Base-by-base conservation (phyloP, 192 early-diverging fungal species). In the Geranomyces variabilis region DNA sequence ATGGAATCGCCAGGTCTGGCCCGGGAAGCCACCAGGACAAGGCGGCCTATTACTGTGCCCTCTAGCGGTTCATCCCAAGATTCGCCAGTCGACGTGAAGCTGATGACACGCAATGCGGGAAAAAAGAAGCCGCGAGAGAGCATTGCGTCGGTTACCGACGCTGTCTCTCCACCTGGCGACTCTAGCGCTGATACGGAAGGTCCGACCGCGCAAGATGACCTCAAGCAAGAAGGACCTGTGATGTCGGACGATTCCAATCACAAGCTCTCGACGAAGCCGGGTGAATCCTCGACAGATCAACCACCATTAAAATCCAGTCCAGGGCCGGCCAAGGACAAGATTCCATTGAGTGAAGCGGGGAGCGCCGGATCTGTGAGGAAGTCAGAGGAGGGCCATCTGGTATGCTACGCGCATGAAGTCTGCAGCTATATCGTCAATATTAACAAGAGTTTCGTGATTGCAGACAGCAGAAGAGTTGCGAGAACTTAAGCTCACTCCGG, bases 401-500 rank as follows among this genome's bases (percentile, higher is more conserved):
- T 53, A 53, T 53, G 51, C 7, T 15, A 17, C 7, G 19, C 7
- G 19, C n/a, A 17, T 53, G 24, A 4, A 17, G 7, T 47, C 46
- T 47, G 19, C 24, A 26, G 4, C 4, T 15, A 8, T 53, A 24
- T 4, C 15, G 24, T 53, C 4, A n/a, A 3, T 26, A 53, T 17
- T n/a, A 53, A 53, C 51, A 17, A 24, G 7, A 3, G 51, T 53
- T 7, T 7, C 15, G 51, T 17, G 51, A 29, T 7, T 30, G 24
- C 49, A 72, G 71, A 66, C 71, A 9, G 46, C 53, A 34, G 66
- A 69, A n/a, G 64, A 75, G 59, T 69, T 75, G 65, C 57, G 68
- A 43, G 66, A 75, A 28, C 73, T 75, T 22, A 75, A 75, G n/a
- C 66, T 75, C 1, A 66, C 73, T 13, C 64, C 73, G 21, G 73